Conservation (phyloP, 306 rosid genomes). For the Corylus heterophylla region DNA sequence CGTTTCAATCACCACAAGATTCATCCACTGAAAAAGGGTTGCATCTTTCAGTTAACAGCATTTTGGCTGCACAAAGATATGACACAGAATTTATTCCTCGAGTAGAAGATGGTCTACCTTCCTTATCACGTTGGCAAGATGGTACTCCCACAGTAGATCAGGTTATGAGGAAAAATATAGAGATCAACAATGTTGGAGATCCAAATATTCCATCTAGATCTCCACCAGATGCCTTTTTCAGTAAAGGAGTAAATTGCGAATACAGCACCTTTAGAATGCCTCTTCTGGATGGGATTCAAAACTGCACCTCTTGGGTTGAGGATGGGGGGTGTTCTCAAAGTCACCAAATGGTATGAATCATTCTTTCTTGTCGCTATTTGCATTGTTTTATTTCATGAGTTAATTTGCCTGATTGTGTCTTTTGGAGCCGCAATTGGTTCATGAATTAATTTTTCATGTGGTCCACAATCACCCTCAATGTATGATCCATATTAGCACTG, state of each 20-base stretch:
- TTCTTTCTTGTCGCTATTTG: constrained; percentile 17
- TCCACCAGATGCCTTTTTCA: constrained; percentile 34
- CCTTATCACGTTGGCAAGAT: constrained; percentile 54
- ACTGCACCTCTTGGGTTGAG: constrained; percentile 33
- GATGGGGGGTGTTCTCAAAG: constrained; percentile 34
- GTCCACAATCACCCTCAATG: not conserved
- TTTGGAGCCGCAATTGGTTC: not conserved
- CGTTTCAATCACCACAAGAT: constrained; percentile 48
- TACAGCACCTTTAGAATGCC: constrained; percentile 35
- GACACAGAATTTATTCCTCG: constrained; percentile 50
- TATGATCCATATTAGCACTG: not conserved
- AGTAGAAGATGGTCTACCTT: constrained; percentile 44
- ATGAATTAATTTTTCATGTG: not conserved
- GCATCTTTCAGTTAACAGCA: constrained; percentile 67
- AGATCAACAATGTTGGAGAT: constrained; percentile 45
- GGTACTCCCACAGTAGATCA: constrained; percentile 48
- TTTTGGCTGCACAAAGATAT: constrained; percentile 43
- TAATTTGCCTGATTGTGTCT: not conserved
- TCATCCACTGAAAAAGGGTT: constrained; percentile 44
- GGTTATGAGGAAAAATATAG: constrained; percentile 46
- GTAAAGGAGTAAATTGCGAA: constrained; percentile 47
- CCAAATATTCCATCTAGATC: constrained; percentile 43
- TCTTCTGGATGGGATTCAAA: constrained; percentile 38
- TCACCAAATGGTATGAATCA: constrained; percentile 42
- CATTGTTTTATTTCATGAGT: not conserved